A percentile compares a stretch with the other conserved stretches of the same genome.
phyloP scores from a whole-genome alignment of 1,284 basidiomycete genomes.

The Cryptococcus jaspeensis region DNA sequence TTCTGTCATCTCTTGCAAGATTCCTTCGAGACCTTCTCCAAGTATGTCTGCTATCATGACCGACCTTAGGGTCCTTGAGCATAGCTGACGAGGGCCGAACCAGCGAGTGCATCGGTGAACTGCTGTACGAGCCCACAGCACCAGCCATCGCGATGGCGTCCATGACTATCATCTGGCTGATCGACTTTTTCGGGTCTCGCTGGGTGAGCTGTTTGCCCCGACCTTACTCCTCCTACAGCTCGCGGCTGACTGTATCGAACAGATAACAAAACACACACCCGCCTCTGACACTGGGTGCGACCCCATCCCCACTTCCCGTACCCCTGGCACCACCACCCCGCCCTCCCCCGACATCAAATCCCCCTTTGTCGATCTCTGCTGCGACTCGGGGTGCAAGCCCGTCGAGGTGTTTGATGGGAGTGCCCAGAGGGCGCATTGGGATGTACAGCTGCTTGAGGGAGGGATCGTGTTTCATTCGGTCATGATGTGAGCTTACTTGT shows the following conservation, averaged over 20 bases:
- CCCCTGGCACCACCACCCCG: too few relatives aligned
- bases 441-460: conserved; percentile 42
- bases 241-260: neutral
- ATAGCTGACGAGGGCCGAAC: too few relatives aligned
- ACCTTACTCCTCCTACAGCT: too few relatives aligned
- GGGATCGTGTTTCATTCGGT: conserved; percentile 52
- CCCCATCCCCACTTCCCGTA: too few relatives aligned
- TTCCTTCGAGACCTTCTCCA: conserved; percentile 12
- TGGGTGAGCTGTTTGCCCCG: conserved; percentile 4
- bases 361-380: conserved; percentile 7
- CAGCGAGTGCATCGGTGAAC: conserved; percentile 14
- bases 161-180: conserved; percentile 10
- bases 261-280: neutral
- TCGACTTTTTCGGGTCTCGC: conserved; percentile 8
- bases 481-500: conserved; percentile 47
- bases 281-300: neutral
- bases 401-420: conserved; percentile 3
- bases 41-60: conserved; percentile 2
- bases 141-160: conserved; percentile 16
- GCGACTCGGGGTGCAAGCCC: conserved; percentile 6
- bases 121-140: conserved; percentile 12
- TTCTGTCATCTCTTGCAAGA: conserved; percentile 15
- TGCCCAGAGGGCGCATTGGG: conserved; percentile 10
- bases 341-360: conserved; percentile 2
- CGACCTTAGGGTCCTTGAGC: neutral